These are phyloP conservation scores for Penicillium ochrochloron DNA, from an alignment of 495 filamentous ascomycete species.

Conservation along the genomic window DNA sequence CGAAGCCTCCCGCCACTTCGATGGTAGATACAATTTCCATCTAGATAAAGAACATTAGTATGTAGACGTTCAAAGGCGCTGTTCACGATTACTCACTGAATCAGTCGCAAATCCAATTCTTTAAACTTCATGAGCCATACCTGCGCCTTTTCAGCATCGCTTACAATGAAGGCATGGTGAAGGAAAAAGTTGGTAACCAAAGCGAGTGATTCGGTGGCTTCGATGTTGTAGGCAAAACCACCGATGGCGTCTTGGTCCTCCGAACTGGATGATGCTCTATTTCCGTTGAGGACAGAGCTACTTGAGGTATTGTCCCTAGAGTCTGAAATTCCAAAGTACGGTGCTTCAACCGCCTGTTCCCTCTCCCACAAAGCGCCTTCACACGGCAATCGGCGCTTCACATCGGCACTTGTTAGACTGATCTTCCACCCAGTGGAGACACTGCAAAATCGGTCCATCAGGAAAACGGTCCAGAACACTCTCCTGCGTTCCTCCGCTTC, in stretches of 20 bases:
- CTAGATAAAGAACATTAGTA: conserved; percentile 36
- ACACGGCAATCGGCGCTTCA: conserved; percentile 46
- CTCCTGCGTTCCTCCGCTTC: conserved; percentile 34
- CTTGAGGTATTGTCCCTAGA: not conserved
- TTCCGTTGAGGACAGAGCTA: conserved; percentile 10
- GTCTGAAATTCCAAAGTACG: conserved; percentile 32
- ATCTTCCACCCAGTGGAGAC: conserved; percentile 34
- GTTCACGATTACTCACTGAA: conserved; percentile 18
- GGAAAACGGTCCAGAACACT: conserved; percentile 33
- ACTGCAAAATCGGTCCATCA: conserved; percentile 37
- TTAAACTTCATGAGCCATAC: conserved; percentile 39
- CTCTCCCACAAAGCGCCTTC: conserved; percentile 32
- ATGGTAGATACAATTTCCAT: conserved; percentile 35
- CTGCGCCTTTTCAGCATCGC: conserved; percentile 32
- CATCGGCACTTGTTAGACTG: conserved; percentile 36
- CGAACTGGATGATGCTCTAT: not conserved
- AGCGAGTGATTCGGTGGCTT: conserved; percentile 30
- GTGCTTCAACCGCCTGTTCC: conserved; percentile 24
- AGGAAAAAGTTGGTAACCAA: conserved; percentile 21
- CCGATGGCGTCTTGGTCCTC: conserved; percentile 20
- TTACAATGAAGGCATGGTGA: conserved; percentile 25
- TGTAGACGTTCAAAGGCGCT: no score
- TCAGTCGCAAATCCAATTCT: conserved; percentile 24
- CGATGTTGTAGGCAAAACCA: conserved; percentile 25
- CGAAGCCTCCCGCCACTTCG: conserved; percentile 29